Evolutionary conservation across 1,139 yeast genomes (phyloP).

Genomic region (Pichia sp.): DNA sequence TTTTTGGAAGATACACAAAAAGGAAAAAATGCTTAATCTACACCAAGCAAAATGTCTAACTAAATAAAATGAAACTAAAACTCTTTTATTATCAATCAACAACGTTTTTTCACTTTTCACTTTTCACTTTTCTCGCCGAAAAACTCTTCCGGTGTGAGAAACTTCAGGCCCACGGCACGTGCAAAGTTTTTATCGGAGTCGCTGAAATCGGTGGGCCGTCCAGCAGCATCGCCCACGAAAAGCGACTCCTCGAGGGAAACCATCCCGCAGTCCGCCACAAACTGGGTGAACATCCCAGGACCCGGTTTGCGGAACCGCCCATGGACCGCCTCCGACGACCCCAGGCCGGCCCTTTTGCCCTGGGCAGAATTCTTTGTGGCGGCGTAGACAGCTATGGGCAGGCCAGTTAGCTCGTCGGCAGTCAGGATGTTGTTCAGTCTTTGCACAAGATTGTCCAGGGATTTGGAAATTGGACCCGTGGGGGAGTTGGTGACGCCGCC

Average conservation of each 20-base stretch:
- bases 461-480: slow-evolving; percentile 19
- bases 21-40: background rate
- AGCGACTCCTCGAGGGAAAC: slow-evolving; percentile 37
- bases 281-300: slow-evolving; percentile 43
- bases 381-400: slow-evolving; percentile 51
- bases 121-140: background rate
- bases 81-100: too few species aligned
- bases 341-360: slow-evolving; percentile 21
- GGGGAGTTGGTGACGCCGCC: slow-evolving; percentile 45
- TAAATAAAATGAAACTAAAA: too few species aligned
- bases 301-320: slow-evolving; percentile 62
- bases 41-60: too few species aligned
- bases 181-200: slow-evolving; percentile 75
- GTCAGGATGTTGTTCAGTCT: slow-evolving; percentile 16
- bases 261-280: slow-evolving; percentile 21
- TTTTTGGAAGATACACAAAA: background rate
- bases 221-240: slow-evolving; percentile 97
- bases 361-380: slow-evolving; percentile 45
- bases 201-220: slow-evolving; percentile 67
- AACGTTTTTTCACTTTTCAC: too few species aligned
- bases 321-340: slow-evolving; percentile 34
- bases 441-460: slow-evolving; percentile 24
- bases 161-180: slow-evolving; percentile 41
- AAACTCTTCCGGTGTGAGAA: slow-evolving; percentile 64
- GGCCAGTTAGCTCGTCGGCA: slow-evolving; percentile 17